Conservation (phyloP, 495 filamentous ascomycete genomes). For the Penicillium coprophilum region DNA sequence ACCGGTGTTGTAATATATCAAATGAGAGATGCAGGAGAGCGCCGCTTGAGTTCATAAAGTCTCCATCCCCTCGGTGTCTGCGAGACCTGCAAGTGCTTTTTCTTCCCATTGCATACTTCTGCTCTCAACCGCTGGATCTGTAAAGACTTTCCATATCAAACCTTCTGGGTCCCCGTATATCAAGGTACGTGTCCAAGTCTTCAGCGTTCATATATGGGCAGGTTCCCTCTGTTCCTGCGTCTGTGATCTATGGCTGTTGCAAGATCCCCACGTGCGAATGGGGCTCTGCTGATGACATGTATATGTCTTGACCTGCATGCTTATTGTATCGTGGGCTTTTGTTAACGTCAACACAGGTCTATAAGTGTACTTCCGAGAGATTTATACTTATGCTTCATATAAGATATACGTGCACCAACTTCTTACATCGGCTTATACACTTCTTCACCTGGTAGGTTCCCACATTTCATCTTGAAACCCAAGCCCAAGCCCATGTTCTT, state of each 20-base stretch:
- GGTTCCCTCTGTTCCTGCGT: conserved; percentile 6
- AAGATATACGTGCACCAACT: no score
- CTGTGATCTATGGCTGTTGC: not conserved
- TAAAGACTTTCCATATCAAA: conserved; percentile 6
- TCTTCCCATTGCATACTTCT: conserved; percentile 26
- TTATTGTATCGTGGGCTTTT: not conserved
- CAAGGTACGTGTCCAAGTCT: conserved; percentile 7
- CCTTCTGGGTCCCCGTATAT: not conserved
- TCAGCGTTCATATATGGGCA: not conserved
- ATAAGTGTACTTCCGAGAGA: not conserved
- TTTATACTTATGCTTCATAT: not conserved
- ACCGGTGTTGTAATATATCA: conserved; percentile 51
- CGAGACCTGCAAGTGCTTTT: conserved; percentile 35
- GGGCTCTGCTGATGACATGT: conserved; percentile 6
- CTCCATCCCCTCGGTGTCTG: conserved; percentile 31
- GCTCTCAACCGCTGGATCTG: conserved; percentile 10
- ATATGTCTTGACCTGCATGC: not conserved
- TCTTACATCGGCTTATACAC: not conserved
- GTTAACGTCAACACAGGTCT: not conserved
- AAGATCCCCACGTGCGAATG: not conserved
- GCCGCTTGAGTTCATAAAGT: conserved; percentile 41
- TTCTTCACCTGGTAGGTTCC: conserved; percentile 1
- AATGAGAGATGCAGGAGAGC: conserved; percentile 53
- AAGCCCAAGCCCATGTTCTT: not conserved
- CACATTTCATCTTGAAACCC: not conserved